A percentile compares a stretch with the other conserved stretches of the same genome.
These are phyloP conservation scores for Paramyrothecium sp. DNA, from an alignment of 2,329 filamentous ascomycete genomes.

Conservation along the genomic window DNA sequence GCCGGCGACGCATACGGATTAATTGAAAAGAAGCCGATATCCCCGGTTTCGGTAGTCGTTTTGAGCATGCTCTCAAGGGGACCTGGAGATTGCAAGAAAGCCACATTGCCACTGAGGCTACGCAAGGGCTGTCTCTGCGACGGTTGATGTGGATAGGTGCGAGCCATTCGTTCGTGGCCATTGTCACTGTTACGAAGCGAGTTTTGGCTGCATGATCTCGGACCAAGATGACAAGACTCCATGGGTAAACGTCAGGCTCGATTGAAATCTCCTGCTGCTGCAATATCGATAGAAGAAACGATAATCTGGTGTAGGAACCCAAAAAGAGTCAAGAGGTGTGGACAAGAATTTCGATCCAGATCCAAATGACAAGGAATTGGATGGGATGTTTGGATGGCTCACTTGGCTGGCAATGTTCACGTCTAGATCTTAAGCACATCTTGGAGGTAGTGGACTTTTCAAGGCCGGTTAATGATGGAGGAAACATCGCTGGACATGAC, in stretches of 20 bases:
- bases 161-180: slow-evolving; percentile 8
- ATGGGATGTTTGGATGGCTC: too few species aligned
- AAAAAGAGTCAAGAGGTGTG: too few species aligned
- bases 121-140: slow-evolving; percentile 36
- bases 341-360: too few species aligned
- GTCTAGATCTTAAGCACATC: too few species aligned
- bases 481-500: too few species aligned
- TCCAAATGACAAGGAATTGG: too few species aligned
- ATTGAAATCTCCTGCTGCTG: background rate
- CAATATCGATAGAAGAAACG: too few species aligned
- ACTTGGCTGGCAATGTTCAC: too few species aligned
- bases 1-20: slow-evolving; percentile 27
- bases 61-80: slow-evolving; percentile 64
- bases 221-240: slow-evolving; percentile 22
- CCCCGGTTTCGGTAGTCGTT: slow-evolving; percentile 65
- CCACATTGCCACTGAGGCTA: slow-evolving; percentile 40
- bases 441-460: too few species aligned
- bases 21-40: slow-evolving; percentile 61
- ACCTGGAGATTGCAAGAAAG: slow-evolving; percentile 46
- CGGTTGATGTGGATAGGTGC: slow-evolving; percentile 17
- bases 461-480: too few species aligned
- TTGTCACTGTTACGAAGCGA: slow-evolving; percentile 33
- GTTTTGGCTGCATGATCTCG: slow-evolving; percentile 38
- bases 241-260: slow-evolving; percentile 16
- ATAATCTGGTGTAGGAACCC: too few species aligned